Conservation (phyloP, 768 basidiomycete genomes). For the Lentinula aciculospora region DNA sequence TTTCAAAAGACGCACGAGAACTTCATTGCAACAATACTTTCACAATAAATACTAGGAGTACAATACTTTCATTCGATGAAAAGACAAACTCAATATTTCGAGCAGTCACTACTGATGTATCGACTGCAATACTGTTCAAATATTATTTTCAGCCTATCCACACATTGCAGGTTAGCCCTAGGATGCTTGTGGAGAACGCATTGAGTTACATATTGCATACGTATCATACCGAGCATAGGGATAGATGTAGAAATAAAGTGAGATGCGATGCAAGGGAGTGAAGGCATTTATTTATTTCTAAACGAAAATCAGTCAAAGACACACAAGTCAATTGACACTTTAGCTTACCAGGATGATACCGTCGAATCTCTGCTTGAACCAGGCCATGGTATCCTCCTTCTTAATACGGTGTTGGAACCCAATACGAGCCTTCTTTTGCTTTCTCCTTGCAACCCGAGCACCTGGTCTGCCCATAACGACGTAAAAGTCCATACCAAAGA, state of each 20-base stretch:
- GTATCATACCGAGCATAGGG: slow-evolving; percentile 6
- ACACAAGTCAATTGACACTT: background rate
- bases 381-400: slow-evolving; percentile 94
- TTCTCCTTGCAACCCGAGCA: slow-evolving; percentile 84
- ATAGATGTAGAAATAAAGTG: background rate
- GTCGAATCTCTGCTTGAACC: slow-evolving; percentile 99
- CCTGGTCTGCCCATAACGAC: slow-evolving; percentile 97
- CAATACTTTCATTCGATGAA: no score
- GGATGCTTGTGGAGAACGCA: background rate
- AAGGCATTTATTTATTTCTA: slow-evolving; percentile 13
- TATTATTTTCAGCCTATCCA: no score
- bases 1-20: no score
- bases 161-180: no score
- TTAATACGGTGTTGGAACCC: slow-evolving; percentile 87
- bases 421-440: slow-evolving; percentile 80
- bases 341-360: slow-evolving; percentile 84
- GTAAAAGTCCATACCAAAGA: slow-evolving; percentile 99
- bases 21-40: no score
- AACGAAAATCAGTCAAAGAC: background rate
- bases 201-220: slow-evolving; percentile 7
- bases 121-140: no score
- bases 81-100: no score
- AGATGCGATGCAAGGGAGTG: background rate
- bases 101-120: no score
- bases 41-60: no score